Conservation (phyloP, 805 yeast species). For the Candida yuanshanica region DNA sequence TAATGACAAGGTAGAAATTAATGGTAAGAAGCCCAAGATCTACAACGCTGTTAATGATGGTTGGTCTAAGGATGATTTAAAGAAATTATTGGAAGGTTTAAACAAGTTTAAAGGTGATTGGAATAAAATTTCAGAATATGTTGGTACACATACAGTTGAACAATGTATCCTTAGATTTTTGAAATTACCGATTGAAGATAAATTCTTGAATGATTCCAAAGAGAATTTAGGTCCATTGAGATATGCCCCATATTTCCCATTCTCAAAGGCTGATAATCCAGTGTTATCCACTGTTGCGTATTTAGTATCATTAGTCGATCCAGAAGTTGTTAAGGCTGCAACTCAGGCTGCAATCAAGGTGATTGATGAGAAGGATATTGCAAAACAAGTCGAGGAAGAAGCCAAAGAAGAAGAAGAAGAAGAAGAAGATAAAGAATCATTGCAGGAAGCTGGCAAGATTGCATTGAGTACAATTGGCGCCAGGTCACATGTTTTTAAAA, state of each 20-base stretch:
- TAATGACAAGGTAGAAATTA: not conserved
- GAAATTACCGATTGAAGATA: slow-evolving; percentile 76
- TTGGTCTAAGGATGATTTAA: slow-evolving; percentile 68
- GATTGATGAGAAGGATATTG: slow-evolving; percentile 21
- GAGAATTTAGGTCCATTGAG: slow-evolving; percentile 61
- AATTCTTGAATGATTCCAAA: slow-evolving; percentile 42
- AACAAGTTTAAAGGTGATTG: slow-evolving; percentile 67
- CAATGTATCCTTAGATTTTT: slow-evolving; percentile 78
- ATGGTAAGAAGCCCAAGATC: slow-evolving; percentile 31
- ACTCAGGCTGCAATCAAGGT: slow-evolving; percentile 50
- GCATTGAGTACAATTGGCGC: slow-evolving; percentile 76
- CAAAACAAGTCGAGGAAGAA: slow-evolving; percentile 14
- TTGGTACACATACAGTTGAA: slow-evolving; percentile 66
- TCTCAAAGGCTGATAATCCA: slow-evolving; percentile 84
- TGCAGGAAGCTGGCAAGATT: slow-evolving; percentile 59
- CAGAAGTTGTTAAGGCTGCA: slow-evolving; percentile 80
- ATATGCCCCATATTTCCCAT: slow-evolving; percentile 80
- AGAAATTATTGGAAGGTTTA: slow-evolving; percentile 55
- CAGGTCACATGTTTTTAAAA: slow-evolving; percentile 72
- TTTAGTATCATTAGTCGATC: slow-evolving; percentile 78
- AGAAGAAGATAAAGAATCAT: slow-evolving; percentile 10
- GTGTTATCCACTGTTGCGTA: slow-evolving; percentile 90
- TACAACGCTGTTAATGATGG: slow-evolving; percentile 34
- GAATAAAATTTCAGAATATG: slow-evolving; percentile 64
- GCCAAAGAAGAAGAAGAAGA: slow-evolving; percentile 13